Evolutionary conservation across 2,329 filamentous ascomycete species (phyloP).

Genomic region (Exophiala mesophila): DNA sequence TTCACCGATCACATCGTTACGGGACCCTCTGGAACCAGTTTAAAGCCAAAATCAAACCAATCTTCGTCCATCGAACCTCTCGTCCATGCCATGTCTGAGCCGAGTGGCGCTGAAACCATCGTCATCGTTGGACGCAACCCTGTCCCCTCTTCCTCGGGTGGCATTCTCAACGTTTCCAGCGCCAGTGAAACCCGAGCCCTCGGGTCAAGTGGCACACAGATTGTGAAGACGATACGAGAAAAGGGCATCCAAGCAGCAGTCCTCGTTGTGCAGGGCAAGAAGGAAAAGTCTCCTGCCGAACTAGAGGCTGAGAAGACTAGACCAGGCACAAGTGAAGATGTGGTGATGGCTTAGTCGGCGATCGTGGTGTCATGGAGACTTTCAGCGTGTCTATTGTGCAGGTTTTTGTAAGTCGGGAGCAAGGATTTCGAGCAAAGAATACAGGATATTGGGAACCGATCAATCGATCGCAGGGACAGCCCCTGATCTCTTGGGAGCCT

Average conservation of each 20-base stretch:
- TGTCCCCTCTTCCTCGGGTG: background rate
- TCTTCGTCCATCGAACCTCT: background rate
- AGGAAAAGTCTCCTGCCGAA: too few relatives aligned
- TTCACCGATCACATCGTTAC: constrained; percentile 12
- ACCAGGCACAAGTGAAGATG: background rate
- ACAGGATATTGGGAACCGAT: too few relatives aligned
- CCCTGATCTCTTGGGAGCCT: too few relatives aligned
- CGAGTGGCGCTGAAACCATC: background rate
- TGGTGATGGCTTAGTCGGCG: too few relatives aligned
- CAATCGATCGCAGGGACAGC: too few relatives aligned
- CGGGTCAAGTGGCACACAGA: constrained; percentile 57
- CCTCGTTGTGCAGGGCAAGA: constrained; percentile 63
- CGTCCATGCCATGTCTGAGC: background rate
- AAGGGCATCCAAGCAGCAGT: constrained; percentile 61
- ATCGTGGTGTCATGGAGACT: too few relatives aligned
- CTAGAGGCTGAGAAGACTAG: constrained; percentile 10
- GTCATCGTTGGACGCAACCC: background rate
- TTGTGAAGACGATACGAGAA: constrained; percentile 51
- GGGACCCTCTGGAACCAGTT: constrained; percentile 11
- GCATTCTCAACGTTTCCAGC: background rate
- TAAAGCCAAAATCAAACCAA: background rate
- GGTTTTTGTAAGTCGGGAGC: too few relatives aligned
- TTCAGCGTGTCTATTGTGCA: too few relatives aligned
- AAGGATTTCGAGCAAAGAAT: too few relatives aligned
- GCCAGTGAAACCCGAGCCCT: constrained; percentile 26